Percentiles rank a stretch among this genome's conserved stretches.
Conservation (phyloP, 1,284 basidiomycete species). For the Termitomyces sp. region DNA sequence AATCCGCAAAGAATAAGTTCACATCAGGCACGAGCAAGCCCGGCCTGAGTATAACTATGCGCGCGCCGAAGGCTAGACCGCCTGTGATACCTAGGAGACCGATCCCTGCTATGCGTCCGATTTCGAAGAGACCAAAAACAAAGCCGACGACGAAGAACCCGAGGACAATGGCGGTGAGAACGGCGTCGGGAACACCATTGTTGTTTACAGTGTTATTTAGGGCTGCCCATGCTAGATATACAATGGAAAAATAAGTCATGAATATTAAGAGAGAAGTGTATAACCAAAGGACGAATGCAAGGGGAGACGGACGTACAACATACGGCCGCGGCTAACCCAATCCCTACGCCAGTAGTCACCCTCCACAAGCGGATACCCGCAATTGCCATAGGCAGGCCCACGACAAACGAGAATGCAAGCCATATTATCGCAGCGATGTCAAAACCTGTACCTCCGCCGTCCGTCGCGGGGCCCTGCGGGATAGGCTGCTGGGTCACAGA, state of each 20-base stretch:
- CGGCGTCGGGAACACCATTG: constrained; percentile 44
- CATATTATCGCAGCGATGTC: constrained; percentile 48
- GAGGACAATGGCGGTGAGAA: constrained; percentile 44
- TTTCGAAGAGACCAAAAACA: constrained; percentile 43
- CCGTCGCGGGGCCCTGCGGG: constrained; percentile 50
- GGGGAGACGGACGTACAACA: constrained; percentile 34
- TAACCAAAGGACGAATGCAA: neutral
- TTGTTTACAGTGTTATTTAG: constrained; percentile 50
- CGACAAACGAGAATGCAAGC: constrained; percentile 45
- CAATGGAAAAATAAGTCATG: constrained; percentile 7
- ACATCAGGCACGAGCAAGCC: constrained; percentile 40
- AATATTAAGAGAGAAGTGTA: neutral
- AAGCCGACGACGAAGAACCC: constrained; percentile 47
- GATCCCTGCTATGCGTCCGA: constrained; percentile 43
- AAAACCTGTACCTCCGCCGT: constrained; percentile 51
- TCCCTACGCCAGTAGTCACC: constrained; percentile 46
- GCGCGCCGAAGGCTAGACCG: constrained; percentile 51
- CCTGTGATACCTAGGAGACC: constrained; percentile 42
- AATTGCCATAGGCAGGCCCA: constrained; percentile 50
- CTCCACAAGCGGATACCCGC: constrained; percentile 53
- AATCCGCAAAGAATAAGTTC: constrained; percentile 40
- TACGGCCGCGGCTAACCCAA: constrained; percentile 45
- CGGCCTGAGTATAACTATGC: constrained; percentile 45
- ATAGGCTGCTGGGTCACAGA: constrained; percentile 36
- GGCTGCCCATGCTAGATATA: constrained; percentile 48